Conservation (phyloP, 2,329 filamentous ascomycete species). For the Metarhizium album region DNA sequence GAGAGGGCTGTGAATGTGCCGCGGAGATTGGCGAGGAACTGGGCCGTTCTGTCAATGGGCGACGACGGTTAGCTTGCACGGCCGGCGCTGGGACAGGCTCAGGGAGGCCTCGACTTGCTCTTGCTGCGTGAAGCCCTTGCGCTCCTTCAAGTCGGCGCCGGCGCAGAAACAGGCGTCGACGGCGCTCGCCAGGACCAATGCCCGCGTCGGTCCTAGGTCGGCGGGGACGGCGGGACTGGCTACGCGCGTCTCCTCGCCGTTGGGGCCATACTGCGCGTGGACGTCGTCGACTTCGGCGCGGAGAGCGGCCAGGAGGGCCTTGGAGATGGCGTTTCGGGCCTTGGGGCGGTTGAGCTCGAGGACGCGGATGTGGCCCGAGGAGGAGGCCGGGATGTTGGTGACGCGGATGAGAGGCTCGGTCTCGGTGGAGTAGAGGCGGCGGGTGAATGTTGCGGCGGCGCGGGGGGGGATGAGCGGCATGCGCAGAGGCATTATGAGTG, state of each 20-base stretch:
- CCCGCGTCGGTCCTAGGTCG: conserved; percentile 55
- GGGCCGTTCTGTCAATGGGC: conserved; percentile 49
- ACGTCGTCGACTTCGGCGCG: conserved; percentile 63
- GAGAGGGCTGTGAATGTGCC: conserved; percentile 64
- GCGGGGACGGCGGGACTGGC: conserved; percentile 27
- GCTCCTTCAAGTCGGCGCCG: conserved; percentile 88
- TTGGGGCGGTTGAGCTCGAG: conserved; percentile 77
- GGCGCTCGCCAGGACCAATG: conserved; percentile 73
- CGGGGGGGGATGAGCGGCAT: conserved; percentile 11
- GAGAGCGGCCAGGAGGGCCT: conserved; percentile 61
- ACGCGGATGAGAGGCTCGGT: conserved; percentile 51
- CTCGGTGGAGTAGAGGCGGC: conserved; percentile 26
- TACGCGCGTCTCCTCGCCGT: conserved; percentile 37
- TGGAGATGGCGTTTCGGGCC: conserved; percentile 86
- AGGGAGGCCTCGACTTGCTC: no score
- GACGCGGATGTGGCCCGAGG: conserved; percentile 75
- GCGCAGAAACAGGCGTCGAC: conserved; percentile 87
- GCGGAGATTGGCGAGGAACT: conserved; percentile 70
- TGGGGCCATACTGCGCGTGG: conserved; percentile 46
- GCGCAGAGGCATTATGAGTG: conserved; percentile 21
- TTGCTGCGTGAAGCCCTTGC: conserved; percentile 61
- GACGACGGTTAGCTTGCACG: background rate
- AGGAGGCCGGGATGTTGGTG: conserved; percentile 64
- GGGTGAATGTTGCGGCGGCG: conserved; percentile 12
- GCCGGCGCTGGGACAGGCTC: background rate